These are phyloP conservation scores for Debaryomycetaceae sp. DNA, from an alignment of 1,139 yeast species.

Conservation along the genomic window DNA sequence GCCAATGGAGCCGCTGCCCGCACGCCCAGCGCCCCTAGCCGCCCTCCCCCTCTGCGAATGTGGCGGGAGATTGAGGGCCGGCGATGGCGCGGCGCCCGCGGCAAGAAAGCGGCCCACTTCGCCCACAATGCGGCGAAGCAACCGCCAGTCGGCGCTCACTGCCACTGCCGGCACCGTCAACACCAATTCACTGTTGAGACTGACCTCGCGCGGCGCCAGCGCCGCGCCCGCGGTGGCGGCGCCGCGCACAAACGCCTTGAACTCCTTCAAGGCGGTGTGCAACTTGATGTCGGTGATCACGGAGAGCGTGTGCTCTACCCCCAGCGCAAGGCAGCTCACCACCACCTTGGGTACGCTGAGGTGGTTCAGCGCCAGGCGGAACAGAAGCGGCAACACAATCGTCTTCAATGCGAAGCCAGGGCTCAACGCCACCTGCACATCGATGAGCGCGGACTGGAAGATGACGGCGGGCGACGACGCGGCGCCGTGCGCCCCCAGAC, in stretches of 20 bases:
- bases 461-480: conserved; percentile 15
- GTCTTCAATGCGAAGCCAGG: conserved; percentile 13
- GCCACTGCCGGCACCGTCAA: conserved; percentile 18
- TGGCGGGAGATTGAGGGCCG: background rate
- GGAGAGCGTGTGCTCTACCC: conserved; percentile 12
- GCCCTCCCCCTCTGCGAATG: too few relatives aligned
- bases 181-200: conserved; percentile 16
- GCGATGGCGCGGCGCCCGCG: conserved; percentile 7
- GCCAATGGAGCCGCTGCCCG: too few relatives aligned
- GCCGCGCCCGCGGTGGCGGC: background rate
- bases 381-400: conserved; percentile 35
- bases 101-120: conserved; percentile 13
- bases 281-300: conserved; percentile 20
- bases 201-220: conserved; percentile 17
- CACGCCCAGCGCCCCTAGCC: too few relatives aligned
- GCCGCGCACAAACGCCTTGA: conserved; percentile 19
- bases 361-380: conserved; percentile 24
- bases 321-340: conserved; percentile 13
- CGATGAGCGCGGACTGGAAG: conserved; percentile 31
- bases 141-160: conserved; percentile 14
- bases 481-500: too few relatives aligned
- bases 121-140: conserved; percentile 8
- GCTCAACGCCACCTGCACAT: conserved; percentile 12
- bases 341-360: conserved; percentile 28
- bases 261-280: conserved; percentile 18